Conservation (phyloP, 257 asterid species). For the Primulina tabacum region DNA sequence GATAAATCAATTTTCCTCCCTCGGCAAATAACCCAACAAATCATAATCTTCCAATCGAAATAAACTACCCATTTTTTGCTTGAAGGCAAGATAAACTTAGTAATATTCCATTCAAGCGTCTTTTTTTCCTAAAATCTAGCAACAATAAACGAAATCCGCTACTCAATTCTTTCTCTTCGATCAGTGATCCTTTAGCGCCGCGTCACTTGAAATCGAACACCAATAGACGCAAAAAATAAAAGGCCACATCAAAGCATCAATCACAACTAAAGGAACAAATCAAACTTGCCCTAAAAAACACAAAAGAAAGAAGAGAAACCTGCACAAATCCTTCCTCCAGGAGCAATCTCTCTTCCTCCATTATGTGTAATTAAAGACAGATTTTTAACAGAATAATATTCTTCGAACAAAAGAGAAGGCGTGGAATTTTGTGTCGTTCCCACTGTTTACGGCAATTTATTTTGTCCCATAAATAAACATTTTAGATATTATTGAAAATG, state of each 20-base stretch:
- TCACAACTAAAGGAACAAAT: not conserved
- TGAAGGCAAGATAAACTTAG: not conserved
- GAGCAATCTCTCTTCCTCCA: slow-evolving; percentile 59
- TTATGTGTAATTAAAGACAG: not conserved
- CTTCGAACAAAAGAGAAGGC: not conserved
- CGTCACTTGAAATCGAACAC: not conserved
- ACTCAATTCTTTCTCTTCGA: not conserved
- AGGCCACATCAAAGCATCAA: not conserved
- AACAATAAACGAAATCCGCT: not conserved
- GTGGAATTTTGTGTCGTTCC: not conserved
- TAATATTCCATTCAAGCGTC: not conserved
- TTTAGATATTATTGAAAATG: no score
- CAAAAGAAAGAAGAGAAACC: slow-evolving; percentile 35
- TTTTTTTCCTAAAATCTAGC: not conserved
- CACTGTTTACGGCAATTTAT: no score
- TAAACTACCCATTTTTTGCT: slow-evolving; percentile 6
- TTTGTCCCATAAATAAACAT: no score
- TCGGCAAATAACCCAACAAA: not conserved
- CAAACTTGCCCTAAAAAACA: not conserved
- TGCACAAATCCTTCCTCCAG: slow-evolving; percentile 54
- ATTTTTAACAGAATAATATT: no score
- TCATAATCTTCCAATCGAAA: slow-evolving; percentile 21
- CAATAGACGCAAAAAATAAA: not conserved
- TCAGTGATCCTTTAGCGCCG: no score
- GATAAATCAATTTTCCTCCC: not conserved